A percentile compares a stretch with the other conserved stretches of the same genome.
Evolutionary conservation across 2,329 filamentous ascomycete genomes (phyloP).

Genomic region (Clonostachys rhizophaga): DNA sequence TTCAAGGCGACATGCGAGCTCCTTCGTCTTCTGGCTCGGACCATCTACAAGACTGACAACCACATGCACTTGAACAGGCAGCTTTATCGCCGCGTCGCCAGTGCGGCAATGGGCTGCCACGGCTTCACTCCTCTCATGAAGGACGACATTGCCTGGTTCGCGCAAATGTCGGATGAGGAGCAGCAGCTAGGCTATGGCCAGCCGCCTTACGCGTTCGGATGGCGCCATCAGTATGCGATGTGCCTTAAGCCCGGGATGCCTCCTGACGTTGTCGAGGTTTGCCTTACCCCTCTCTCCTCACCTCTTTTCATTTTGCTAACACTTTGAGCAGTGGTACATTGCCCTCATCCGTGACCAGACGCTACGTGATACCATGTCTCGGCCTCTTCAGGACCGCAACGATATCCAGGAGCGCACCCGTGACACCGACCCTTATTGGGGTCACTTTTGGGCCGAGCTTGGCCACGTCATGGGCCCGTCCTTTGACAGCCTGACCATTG

Average conservation of each 20-base stretch:
- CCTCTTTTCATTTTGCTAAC: background rate
- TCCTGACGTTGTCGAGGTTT: constrained; percentile 51
- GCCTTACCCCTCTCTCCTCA: constrained; percentile 8
- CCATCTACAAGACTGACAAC: constrained; percentile 31
- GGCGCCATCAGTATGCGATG: constrained; percentile 48
- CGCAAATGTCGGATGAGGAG: background rate
- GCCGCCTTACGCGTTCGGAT: constrained; percentile 40
- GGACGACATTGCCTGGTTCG: constrained; percentile 43
- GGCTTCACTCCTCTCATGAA: constrained; percentile 60
- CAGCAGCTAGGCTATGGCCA: constrained; percentile 30
- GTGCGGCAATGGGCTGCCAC: constrained; percentile 48
- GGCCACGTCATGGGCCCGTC: constrained; percentile 28
- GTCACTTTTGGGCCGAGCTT: constrained; percentile 46
- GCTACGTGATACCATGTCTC: constrained; percentile 26
- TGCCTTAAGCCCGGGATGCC: constrained; percentile 41
- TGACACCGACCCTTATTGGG: constrained; percentile 40
- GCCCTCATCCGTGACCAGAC: constrained; percentile 49
- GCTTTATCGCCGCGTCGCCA: constrained; percentile 47
- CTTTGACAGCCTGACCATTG: constrained; percentile 45
- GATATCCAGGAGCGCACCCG: constrained; percentile 22
- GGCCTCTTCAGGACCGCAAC: constrained; percentile 34
- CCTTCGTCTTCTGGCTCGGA: constrained; percentile 35
- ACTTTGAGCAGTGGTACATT: constrained; percentile 47
- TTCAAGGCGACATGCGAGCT: constrained; percentile 46
- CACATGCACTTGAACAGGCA: constrained; percentile 41